Conservation (phyloP, 1,284 basidiomycete species). For the Abortiporus biennis region DNA sequence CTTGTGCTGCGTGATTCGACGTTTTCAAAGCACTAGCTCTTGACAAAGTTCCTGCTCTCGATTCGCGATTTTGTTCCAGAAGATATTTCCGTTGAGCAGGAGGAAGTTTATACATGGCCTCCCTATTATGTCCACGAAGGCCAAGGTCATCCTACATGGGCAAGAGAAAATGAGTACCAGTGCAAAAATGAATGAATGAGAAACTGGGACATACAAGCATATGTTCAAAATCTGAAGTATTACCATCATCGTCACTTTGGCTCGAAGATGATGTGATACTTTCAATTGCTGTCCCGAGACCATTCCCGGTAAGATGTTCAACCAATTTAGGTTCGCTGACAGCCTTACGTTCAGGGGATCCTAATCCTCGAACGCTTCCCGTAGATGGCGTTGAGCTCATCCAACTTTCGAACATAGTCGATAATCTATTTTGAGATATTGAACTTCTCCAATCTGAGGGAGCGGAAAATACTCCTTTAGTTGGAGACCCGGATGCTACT, state of each 20-base stretch:
- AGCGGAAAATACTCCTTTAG: constrained; percentile 16
- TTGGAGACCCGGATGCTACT: constrained; percentile 13
- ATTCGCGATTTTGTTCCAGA: constrained; percentile 44
- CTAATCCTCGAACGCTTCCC: constrained; percentile 12
- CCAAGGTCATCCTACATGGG: constrained; percentile 58
- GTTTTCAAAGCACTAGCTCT: constrained; percentile 24
- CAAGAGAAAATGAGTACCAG: too few species aligned
- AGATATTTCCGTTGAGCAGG: constrained; percentile 66
- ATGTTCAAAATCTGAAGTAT: constrained; percentile 45
- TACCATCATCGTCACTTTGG: constrained; percentile 39
- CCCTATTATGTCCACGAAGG: constrained; percentile 64
- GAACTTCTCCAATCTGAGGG: constrained; percentile 40
- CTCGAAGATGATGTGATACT: constrained; percentile 8
- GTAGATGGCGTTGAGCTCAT: constrained; percentile 28
- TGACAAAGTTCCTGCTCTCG: constrained; percentile 28
- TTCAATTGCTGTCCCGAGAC: too few species aligned
- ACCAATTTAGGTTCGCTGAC: constrained; percentile 65
- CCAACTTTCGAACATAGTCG: constrained; percentile 62
- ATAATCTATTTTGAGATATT: constrained; percentile 53
- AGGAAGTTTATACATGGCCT: constrained; percentile 61
- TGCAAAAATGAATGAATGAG: constrained; percentile 2
- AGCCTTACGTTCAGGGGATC: constrained; percentile 45
- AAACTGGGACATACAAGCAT: constrained; percentile 51
- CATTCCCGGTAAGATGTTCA: constrained; percentile 32
- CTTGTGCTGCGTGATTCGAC: constrained; percentile 21